Base-by-base conservation (phyloP, 805 yeast species). In the Candida piceae region DNA sequence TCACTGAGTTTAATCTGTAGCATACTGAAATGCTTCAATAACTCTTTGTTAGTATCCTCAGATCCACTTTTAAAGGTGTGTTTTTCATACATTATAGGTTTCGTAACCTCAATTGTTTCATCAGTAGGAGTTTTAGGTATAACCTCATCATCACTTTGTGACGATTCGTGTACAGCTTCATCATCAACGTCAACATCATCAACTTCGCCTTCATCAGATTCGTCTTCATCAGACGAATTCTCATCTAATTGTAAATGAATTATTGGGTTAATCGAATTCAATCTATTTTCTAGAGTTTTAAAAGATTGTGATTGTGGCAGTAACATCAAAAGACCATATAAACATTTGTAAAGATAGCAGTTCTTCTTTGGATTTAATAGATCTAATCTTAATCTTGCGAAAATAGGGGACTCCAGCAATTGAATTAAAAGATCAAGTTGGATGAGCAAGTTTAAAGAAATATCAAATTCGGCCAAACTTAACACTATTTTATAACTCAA, bases 231-330 rank as follows among this genome's bases (percentile, higher is more conserved):
- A 4, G 54, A 45, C 17, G 53, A 41, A 31, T 45, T 49, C 5
- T 45, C 48, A 15, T 44, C 49, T 13, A 51, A 26, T 16, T 52
- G 57, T 16, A 63, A 50, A 28, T 46, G 52, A 17, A 45, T 45
- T 10, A 55, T 52, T n/a, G 70, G 65, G 5, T 74, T 65, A 18
- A 83, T 72, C 25, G 84, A 68, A 34, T 74, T 74, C 34, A 93
- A 67, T 41, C 98, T 69, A 50, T 81, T 84, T 46, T 82, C 82
- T 45, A 93, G 67, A 0, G 84, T 77, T n/a, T 74, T 78, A 56
- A 86, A 93, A 0, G 97, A 95, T 10, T 85, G 74, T 0, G 96
- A 86, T 57, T 93, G 98, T 0, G 98, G 98, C 34, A 93, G 62
- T 5, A 93, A 70, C 98, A 93, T 93, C 41, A 93, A 66, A 21